Conservation (phyloP, 176 grass and related monocot species). For the Miscanthus lutarioriparius region DNA sequence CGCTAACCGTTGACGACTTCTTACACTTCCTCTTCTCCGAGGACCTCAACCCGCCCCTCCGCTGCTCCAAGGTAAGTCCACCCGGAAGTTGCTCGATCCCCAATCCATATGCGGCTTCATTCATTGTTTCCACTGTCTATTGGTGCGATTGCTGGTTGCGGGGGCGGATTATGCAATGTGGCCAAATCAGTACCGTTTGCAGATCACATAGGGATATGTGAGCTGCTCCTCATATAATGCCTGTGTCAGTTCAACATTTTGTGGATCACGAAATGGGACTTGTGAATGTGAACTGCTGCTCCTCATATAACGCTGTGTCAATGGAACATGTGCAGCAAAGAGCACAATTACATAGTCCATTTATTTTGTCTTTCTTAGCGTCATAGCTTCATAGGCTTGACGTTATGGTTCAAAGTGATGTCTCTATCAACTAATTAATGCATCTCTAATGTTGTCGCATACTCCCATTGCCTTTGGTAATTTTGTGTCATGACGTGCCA, state of each 20-base stretch:
- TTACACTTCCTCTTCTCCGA: conserved; percentile 71
- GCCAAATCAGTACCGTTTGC: neutral
- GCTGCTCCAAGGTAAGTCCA: conserved; percentile 40
- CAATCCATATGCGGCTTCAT: neutral
- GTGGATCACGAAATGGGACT: neutral
- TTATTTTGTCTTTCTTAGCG: neutral
- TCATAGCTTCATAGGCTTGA: neutral
- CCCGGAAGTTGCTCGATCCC: neutral
- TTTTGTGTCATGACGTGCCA: neutral
- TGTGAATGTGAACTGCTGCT: neutral
- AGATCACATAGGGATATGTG: neutral
- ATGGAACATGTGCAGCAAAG: neutral
- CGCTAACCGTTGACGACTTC: conserved; percentile 72
- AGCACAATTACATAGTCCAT: neutral
- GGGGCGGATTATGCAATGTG: neutral
- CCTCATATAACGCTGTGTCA: neutral
- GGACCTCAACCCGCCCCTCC: conserved; percentile 74
- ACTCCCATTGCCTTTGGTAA: neutral
- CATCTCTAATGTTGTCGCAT: neutral
- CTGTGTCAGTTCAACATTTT: neutral
- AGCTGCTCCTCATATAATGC: neutral
- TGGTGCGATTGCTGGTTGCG: neutral
- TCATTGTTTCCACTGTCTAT: neutral
- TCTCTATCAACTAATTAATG: neutral
- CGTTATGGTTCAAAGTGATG: neutral